Evolutionary conservation across 192 early-diverging fungal genomes (phyloP), one percentile per base, ranked within the genome.

Genomic region (Lobosporangium transversale): DNA sequence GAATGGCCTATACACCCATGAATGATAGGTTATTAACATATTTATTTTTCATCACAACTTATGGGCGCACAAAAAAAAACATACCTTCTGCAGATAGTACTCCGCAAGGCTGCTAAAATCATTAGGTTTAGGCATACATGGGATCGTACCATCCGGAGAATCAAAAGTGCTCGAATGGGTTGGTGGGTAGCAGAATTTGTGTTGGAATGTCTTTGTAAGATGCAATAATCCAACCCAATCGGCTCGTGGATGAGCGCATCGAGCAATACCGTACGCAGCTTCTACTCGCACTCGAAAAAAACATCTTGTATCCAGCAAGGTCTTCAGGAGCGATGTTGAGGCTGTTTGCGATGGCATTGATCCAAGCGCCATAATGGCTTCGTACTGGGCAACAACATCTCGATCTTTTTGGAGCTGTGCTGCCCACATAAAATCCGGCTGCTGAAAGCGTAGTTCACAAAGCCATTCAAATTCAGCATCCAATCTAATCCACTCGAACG

Each of bases 401-500:
- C 89, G 83, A 75, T 97, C 96, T 68, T 94, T 91, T 18, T 89
- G 86, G 64, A 99, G 83, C 80, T 95, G 93, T 20, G 94, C 88
- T 7, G 91, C 90, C 97, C 97, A 99, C 96, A 97, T 98, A 68
- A 93, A 96, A 59, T 94, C 94, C 0, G 90, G 87, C 79, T 98
- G 95, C 58, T 90, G 87, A 62, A 97, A 94, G 21, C 88, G 85
- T 54, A 96, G 91, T 10, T 88, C 66, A 62, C 95, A 95, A 18
- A 96, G 78, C 98, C 98, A 99, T 57, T 97, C 94, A 54, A 92
- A 83, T 51, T 97, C 97, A 2, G 95, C 92, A 69, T 99, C 97
- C 53, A 98, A 75, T 32, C 95, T 87, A 80, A 99, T 96, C 94
- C 95, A 98, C 66, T 99, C 98, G 36, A 98, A 94, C n/a, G 89